A percentile compares a stretch with the other conserved stretches of the same genome.
phyloP scores from a whole-genome alignment of 163 green algal species.

The Chlorella variabilis region DNA sequence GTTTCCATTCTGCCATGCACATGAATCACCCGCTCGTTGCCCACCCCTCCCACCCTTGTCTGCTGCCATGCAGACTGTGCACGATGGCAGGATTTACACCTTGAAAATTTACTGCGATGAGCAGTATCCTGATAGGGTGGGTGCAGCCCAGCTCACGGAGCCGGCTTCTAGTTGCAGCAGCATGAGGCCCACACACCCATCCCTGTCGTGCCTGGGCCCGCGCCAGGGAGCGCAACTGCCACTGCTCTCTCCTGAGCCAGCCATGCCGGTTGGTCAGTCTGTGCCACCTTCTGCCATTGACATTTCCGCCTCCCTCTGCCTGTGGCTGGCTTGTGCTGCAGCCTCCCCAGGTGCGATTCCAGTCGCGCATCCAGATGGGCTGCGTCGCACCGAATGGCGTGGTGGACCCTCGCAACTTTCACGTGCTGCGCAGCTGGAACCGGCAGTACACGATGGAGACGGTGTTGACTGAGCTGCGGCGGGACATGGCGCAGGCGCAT shows the following conservation, averaged over 20 bases:
- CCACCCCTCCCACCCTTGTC: not conserved
- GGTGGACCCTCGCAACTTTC: slow-evolving; percentile 73
- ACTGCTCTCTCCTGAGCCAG: too few species aligned
- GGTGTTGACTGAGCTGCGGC: slow-evolving; percentile 86
- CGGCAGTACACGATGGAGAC: slow-evolving; percentile 83
- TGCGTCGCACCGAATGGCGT: slow-evolving; percentile 82
- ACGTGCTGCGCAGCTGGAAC: slow-evolving; percentile 84
- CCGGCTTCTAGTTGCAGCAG: not conserved
- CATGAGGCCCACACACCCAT: too few species aligned
- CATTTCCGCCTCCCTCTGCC: not conserved
- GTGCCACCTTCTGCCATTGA: too few species aligned
- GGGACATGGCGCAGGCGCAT: slow-evolving; percentile 81
- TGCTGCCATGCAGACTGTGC: slow-evolving; percentile 71
- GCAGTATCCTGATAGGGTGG: slow-evolving; percentile 83
- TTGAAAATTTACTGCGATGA: slow-evolving; percentile 88
- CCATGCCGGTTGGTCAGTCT: too few species aligned
- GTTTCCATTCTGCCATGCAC: not conserved
- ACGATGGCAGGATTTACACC: slow-evolving; percentile 94
- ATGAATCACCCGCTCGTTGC: not conserved
- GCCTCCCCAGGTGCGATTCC: slow-evolving; percentile 75
- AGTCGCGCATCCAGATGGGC: slow-evolving; percentile 85
- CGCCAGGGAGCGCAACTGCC: too few species aligned
- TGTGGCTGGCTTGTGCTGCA: too few species aligned
- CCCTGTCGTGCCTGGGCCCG: too few species aligned
- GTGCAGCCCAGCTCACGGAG: not conserved